Evolutionary conservation across 129 eudicot species (phyloP).

Genomic region (Centella asiatica): DNA sequence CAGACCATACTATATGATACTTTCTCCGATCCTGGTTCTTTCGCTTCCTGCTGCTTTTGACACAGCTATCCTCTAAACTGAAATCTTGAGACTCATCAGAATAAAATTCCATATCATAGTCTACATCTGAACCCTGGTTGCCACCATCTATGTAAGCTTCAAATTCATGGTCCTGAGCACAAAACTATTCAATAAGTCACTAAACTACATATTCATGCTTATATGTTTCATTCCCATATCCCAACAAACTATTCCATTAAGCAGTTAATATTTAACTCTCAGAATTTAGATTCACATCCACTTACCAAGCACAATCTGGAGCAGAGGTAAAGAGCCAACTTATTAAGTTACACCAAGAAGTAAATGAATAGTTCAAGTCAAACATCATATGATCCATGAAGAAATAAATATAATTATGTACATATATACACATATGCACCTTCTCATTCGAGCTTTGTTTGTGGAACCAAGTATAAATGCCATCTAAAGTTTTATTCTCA

Average conservation of each 20-base stretch:
- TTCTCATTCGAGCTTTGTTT: background rate
- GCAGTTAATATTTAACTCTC: background rate
- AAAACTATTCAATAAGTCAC: background rate
- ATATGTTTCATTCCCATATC: background rate
- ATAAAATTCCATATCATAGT: background rate
- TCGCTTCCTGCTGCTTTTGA: background rate
- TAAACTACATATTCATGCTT: background rate
- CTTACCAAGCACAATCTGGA: background rate
- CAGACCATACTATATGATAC: conserved; percentile 20
- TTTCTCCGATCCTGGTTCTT: conserved; percentile 16
- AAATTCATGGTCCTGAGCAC: conserved; percentile 11
- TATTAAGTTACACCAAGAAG: no score
- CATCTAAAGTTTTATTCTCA: background rate
- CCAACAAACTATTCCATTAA: background rate
- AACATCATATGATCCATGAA: background rate
- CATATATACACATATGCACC: conserved; percentile 4
- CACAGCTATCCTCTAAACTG: conserved; percentile 10
- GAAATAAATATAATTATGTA: background rate
- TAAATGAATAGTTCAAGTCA: background rate
- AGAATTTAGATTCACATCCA: background rate
- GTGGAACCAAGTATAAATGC: conserved; percentile 2
- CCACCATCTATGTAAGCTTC: background rate
- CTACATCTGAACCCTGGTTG: background rate
- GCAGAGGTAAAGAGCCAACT: background rate
- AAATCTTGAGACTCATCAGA: conserved; percentile 12